Evolutionary conservation across 306 rosid species (phyloP).

Genomic region (Prunus kanzakura): DNA sequence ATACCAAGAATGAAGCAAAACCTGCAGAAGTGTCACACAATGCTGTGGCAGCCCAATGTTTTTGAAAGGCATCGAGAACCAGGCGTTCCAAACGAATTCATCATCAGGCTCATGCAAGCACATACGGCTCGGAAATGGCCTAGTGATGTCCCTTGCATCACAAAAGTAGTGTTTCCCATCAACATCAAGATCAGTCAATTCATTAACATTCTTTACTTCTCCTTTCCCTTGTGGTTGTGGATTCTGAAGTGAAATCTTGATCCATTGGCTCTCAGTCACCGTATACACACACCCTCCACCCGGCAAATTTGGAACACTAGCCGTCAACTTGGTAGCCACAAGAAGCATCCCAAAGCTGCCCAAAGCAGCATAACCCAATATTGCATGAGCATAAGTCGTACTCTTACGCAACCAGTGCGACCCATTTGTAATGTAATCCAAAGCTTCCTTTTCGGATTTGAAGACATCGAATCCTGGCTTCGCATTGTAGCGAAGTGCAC

Average conservation of each 20-base stretch:
- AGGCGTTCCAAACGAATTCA: constrained; percentile 93
- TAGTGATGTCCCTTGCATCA: constrained; percentile 79
- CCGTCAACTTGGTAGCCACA: constrained; percentile 66
- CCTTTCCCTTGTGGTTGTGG: constrained; percentile 79
- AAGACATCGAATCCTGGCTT: constrained; percentile 66
- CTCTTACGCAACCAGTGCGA: constrained; percentile 53
- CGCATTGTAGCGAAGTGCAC: constrained; percentile 56
- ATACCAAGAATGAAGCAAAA: constrained; percentile 48
- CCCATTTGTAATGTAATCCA: constrained; percentile 60
- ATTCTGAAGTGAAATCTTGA: constrained; percentile 71
- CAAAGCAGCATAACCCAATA: constrained; percentile 80
- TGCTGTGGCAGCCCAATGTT: constrained; percentile 76
- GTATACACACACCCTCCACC: constrained; percentile 86
- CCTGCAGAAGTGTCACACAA: constrained; percentile 93
- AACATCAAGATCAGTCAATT: constrained; percentile 78
- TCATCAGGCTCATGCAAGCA: constrained; percentile 58
- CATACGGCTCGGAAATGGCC: constrained; percentile 79
- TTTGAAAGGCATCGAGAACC: constrained; percentile 76
- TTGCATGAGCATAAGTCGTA: constrained; percentile 53
- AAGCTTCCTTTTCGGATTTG: constrained; percentile 66
- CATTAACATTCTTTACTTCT: constrained; percentile 70
- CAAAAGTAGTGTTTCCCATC: constrained; percentile 92
- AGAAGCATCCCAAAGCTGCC: constrained; percentile 78
- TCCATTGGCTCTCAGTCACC: constrained; percentile 85
- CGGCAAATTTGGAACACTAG: constrained; percentile 66